Conservation (phyloP, 129 eudicot genomes). For the Escallonia herrerae region DNA sequence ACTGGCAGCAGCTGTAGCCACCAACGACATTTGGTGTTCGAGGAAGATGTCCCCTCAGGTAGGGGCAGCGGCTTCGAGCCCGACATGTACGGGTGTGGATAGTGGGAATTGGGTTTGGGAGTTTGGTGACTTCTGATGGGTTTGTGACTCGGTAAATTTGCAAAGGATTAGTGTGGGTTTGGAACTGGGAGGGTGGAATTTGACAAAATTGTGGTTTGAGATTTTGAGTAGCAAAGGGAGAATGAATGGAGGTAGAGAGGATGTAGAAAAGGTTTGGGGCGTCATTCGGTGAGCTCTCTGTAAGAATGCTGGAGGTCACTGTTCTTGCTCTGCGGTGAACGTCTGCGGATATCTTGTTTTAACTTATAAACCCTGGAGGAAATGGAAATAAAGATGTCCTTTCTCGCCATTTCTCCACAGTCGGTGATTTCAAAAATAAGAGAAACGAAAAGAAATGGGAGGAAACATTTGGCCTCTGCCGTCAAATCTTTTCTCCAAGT, state of each 20-base stretch:
- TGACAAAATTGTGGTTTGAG: slow-evolving; percentile 14
- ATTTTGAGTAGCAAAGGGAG: slow-evolving; percentile 20
- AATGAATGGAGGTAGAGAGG: slow-evolving; percentile 32
- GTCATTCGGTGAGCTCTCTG: slow-evolving; percentile 28
- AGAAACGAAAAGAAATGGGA: too few species aligned
- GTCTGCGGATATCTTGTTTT: too few species aligned
- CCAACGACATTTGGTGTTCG: slow-evolving; percentile 46
- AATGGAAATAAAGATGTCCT: too few species aligned
- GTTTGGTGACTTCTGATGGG: slow-evolving; percentile 15
- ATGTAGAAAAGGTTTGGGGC: slow-evolving; percentile 57
- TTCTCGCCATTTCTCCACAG: too few species aligned
- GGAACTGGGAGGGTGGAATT: slow-evolving; percentile 18
- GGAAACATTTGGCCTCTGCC: too few species aligned
- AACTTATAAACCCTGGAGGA: too few species aligned
- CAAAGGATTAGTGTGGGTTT: slow-evolving; percentile 40
- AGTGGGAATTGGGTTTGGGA: slow-evolving; percentile 16
- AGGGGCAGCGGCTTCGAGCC: slow-evolving; percentile 76
- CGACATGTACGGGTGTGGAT: slow-evolving; percentile 41
- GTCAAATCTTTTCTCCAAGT: too few species aligned
- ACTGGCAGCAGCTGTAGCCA: slow-evolving; percentile 29
- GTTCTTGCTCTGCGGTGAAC: too few species aligned
- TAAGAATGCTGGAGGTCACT: too few species aligned
- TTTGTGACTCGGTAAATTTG: slow-evolving; percentile 25
- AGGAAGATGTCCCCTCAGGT: slow-evolving; percentile 75
- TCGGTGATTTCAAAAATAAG: too few species aligned